Evolutionary conservation across 495 filamentous ascomycete genomes (phyloP), one percentile per base, ranked within the genome.

Genomic region (Chaetomium fimeti): DNA sequence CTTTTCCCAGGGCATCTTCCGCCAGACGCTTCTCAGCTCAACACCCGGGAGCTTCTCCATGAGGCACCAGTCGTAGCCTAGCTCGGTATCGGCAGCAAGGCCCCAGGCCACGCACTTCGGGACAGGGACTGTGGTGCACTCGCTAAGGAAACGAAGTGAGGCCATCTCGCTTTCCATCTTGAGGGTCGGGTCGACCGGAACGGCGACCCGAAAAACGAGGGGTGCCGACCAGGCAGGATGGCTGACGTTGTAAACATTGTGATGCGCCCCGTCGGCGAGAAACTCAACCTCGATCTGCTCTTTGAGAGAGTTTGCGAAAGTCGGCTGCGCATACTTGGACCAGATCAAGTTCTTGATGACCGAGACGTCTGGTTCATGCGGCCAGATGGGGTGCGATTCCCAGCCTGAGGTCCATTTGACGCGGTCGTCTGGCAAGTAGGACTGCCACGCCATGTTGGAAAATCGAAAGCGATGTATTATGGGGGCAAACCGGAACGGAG

Each of bases 61-160:
- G 47, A 49, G 47, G 47, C 47, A 49, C 47, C 47, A 49, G 47
- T 49, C 47, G 20, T 49, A 49, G n/a, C 47, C 47, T 8, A 49
- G 47, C 47, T 49, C 18, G 15, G 47, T 24, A n/a, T 22, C 47
- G 47, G 47, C 47, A 8, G 47, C 47, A 18, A 20, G 47, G 11
- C 47, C 47, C 47, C 47, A 49, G 47, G 47, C 47, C 47, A 49
- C n/a, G 47, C 16, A 49, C 15, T 9, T 22, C 47, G 47, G 47
- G 11, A 49, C 22, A 5, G 47, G 47, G 47, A 49, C 15, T 8
- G 18, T 49, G 18, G 47, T 49, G n/a, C 11, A 5, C 47, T 49
- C 47, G 4, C 47, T 12, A 6, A 49, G 47, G 9, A 49, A 49
- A 49, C 47, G 20, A 24, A 49, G 15, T n/a, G 47, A 20, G 47